Base-by-base conservation (phyloP, 768 basidiomycete genomes). In the Lanmaoa pseudosensibilis region DNA sequence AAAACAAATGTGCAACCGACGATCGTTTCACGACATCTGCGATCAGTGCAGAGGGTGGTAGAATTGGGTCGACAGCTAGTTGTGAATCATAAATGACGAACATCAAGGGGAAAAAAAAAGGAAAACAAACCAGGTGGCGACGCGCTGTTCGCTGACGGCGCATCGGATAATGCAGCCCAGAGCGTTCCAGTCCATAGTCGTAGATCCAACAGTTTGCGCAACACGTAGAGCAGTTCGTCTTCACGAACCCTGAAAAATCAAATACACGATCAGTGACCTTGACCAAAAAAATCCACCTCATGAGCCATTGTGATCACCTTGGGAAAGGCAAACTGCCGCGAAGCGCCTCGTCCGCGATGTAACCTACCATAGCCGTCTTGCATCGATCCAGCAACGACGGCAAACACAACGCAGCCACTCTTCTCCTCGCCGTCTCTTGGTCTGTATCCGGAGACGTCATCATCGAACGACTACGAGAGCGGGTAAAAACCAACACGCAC, bases 281-380 rank as follows among this genome's bases (percentile, higher is more conserved):
- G 25, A 10, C n/a, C 18, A 9, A 21, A 18, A n/a, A 27, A 23
- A n/a, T 16, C 12, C 3, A 5, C 4, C 19, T 32, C 4, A 0
- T 12, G 10, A n/a, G 46, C 9, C 4, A 6, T 39, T 18, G 3
- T 2, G 64, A 73, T 59, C 50, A 91, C 92, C 93, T 83, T 41
- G 92, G 85, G 73, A 97, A 95, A 1, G 96, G 96, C 56, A 95
- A 76, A 57, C 81, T 83, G 2, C 95, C 94, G n/a, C 95, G 82
- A 33, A 98, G 66, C 2, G 84, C 80, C 61, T 90, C 87, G 64
- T 98, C 96, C 0, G 91, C 93, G 16, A 96, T 78, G 65, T 90
- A 98, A 9, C 82, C 78, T 18, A 83, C 77, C 53, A 98, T 74
- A 0, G 85, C 79, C 1, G 77, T 74, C 43, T 82, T 80, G 72